Percentiles rank a stretch among this genome's conserved stretches.
Evolutionary conservation across 768 basidiomycete genomes (phyloP).

Genomic region (Jaapia argillacea): DNA sequence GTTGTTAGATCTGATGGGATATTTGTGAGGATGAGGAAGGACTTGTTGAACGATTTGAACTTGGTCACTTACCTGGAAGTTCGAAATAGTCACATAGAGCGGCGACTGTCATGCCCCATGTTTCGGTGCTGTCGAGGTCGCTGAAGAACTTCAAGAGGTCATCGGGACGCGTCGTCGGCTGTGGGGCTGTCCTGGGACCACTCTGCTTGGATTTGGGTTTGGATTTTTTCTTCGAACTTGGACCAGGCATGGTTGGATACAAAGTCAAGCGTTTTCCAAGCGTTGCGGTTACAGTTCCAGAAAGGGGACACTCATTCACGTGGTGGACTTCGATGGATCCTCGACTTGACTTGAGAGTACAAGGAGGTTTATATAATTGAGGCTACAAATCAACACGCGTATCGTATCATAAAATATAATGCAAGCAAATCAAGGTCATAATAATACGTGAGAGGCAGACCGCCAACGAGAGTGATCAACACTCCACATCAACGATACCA

Average conservation of each 20-base stretch:
- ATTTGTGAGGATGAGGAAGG: background rate
- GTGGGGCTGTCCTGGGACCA: slow-evolving; percentile 13
- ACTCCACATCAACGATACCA: too few species aligned
- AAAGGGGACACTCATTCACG: too few species aligned
- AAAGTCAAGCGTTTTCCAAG: background rate
- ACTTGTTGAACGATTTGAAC: background rate
- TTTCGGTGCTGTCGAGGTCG: slow-evolving; percentile 37
- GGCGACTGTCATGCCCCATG: slow-evolving; percentile 37
- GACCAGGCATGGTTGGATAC: slow-evolving; percentile 11
- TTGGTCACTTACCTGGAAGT: slow-evolving; percentile 37
- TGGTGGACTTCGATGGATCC: too few species aligned
- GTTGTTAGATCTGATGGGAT: slow-evolving; percentile 36
- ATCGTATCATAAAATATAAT: too few species aligned
- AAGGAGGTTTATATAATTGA: too few species aligned
- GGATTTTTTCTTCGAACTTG: slow-evolving; percentile 7
- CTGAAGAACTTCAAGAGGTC: slow-evolving; percentile 19
- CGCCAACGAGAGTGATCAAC: too few species aligned
- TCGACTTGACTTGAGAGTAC: too few species aligned
- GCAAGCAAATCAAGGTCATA: too few species aligned
- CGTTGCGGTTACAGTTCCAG: too few species aligned
- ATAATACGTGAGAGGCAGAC: too few species aligned
- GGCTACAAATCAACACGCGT: too few species aligned
- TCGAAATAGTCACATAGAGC: slow-evolving; percentile 40
- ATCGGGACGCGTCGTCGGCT: background rate
- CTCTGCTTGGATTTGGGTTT: slow-evolving; percentile 8